Evolutionary conservation across 306 rosid genomes (phyloP).

Genomic region (Inga oerstediana): DNA sequence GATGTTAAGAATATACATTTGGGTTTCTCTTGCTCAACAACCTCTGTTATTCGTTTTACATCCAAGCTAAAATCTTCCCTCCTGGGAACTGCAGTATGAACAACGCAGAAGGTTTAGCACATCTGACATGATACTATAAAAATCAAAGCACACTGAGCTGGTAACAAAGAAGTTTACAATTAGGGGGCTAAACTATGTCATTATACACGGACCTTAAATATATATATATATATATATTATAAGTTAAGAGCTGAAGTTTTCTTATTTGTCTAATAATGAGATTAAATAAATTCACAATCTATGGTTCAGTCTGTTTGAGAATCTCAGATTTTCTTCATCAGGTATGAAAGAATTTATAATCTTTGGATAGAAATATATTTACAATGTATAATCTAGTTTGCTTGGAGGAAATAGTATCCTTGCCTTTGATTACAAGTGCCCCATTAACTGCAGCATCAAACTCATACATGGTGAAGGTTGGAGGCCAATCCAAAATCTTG

Average conservation of each 20-base stretch:
- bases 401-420: not conserved
- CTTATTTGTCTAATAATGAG: not conserved
- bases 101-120: constrained; percentile 32
- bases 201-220: not conserved
- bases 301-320: constrained; percentile 12
- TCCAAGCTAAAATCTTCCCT: constrained; percentile 79
- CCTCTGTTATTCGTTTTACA: constrained; percentile 65
- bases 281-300: constrained; percentile 1
- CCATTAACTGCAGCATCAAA: constrained; percentile 96
- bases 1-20: constrained; percentile 97
- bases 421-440: constrained; percentile 86
- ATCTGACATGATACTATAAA: constrained; percentile 28
- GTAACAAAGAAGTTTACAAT: constrained; percentile 17
- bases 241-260: constrained; percentile 4
- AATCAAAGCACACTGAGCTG: constrained; percentile 27
- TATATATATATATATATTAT: not conserved
- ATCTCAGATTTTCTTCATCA: constrained; percentile 5
- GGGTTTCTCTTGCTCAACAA: constrained; percentile 75
- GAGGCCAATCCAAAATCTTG: constrained; percentile 95
- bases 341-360: not conserved
- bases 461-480: constrained; percentile 97
- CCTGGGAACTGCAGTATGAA: constrained; percentile 78
- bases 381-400: not conserved
- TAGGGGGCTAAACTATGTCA: not conserved
- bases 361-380: not conserved